Percentiles rank a stretch among this genome's conserved stretches.
phyloP scores from a whole-genome alignment of 208 protist genomes.

The Crithidia sp. region DNA sequence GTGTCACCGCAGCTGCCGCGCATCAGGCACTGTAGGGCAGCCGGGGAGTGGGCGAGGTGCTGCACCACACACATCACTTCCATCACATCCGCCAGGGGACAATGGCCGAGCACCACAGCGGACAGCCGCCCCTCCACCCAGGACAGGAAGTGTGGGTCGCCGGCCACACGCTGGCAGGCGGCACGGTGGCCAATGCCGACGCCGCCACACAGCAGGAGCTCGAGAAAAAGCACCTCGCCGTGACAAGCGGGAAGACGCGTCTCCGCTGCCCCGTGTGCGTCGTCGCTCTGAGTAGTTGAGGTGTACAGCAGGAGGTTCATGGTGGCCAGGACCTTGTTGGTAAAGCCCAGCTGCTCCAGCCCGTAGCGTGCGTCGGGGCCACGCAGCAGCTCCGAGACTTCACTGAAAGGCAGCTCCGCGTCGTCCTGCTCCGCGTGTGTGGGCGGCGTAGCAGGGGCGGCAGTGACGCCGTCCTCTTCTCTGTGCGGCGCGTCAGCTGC shows the following conservation, averaged over 20 bases:
- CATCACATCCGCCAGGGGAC: conserved; percentile 21
- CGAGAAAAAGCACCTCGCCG: conserved; percentile 21
- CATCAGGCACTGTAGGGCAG: conserved; percentile 25
- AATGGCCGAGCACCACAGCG: conserved; percentile 40
- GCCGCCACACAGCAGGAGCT: conserved; percentile 49
- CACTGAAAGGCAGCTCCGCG: conserved; percentile 49
- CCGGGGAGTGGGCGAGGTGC: conserved; percentile 36
- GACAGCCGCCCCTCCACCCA: conserved; percentile 36
- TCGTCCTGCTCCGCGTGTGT: not conserved
- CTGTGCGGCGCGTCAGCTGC: conserved; percentile 27
- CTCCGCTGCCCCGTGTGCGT: not conserved
- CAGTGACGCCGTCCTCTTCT: not conserved
- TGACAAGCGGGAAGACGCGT: not conserved
- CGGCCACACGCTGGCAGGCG: conserved; percentile 36
- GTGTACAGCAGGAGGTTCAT: conserved; percentile 28
- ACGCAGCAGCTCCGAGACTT: conserved; percentile 59
- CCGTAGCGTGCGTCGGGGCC: conserved; percentile 40
- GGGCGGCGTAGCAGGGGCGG: too few species aligned
- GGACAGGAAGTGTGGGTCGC: conserved; percentile 38
- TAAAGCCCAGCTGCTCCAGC: conserved; percentile 53
- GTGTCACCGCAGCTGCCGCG: not conserved
- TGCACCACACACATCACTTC: conserved; percentile 50
- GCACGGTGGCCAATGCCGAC: conserved; percentile 24
- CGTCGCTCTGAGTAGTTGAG: too few species aligned
- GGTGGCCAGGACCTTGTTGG: conserved; percentile 35